phyloP scores from a whole-genome alignment of 1,284 basidiomycete species.

The Rhodotorula sp. region DNA sequence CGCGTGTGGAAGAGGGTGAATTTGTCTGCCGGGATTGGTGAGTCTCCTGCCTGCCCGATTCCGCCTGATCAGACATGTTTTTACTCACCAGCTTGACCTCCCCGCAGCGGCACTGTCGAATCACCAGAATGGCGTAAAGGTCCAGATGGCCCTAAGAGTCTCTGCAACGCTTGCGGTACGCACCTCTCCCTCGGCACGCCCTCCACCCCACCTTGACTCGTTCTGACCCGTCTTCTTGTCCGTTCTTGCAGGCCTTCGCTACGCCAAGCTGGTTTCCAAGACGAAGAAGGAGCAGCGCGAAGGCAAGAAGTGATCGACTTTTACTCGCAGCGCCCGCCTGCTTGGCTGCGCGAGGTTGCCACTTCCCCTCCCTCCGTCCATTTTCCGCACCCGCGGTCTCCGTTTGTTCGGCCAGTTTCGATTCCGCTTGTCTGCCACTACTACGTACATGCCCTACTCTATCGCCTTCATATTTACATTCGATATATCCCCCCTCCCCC shows the following conservation, averaged over 20 bases:
- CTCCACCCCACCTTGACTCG: not conserved
- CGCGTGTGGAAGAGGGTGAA: constrained; percentile 77
- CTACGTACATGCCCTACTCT: too few relatives aligned
- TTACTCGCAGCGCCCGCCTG: not conserved
- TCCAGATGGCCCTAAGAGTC: constrained; percentile 39
- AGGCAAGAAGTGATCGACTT: not conserved
- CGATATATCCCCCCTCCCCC: not conserved
- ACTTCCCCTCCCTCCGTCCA: too few relatives aligned
- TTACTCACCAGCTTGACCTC: not conserved
- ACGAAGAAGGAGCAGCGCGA: constrained; percentile 29
- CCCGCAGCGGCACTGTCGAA: constrained; percentile 38
- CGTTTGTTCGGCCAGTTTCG: too few relatives aligned
- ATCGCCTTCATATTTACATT: not conserved
- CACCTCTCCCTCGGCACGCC: not conserved
- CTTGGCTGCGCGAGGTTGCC: too few relatives aligned
- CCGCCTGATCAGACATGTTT: not conserved
- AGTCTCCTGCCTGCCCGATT: not conserved
- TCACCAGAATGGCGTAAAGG: constrained; percentile 48
- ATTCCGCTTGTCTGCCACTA: too few relatives aligned
- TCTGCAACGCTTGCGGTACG: constrained; percentile 43
- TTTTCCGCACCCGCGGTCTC: too few relatives aligned
- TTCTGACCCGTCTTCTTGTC: not conserved
- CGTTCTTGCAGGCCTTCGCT: constrained; percentile 64
- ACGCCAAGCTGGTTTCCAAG: constrained; percentile 61
- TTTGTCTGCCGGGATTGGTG: constrained; percentile 38